Evolutionary conservation across 192 early-diverging fungal genomes (phyloP), one percentile per base, ranked within the genome.

Genomic region (Coemansia sp.): DNA sequence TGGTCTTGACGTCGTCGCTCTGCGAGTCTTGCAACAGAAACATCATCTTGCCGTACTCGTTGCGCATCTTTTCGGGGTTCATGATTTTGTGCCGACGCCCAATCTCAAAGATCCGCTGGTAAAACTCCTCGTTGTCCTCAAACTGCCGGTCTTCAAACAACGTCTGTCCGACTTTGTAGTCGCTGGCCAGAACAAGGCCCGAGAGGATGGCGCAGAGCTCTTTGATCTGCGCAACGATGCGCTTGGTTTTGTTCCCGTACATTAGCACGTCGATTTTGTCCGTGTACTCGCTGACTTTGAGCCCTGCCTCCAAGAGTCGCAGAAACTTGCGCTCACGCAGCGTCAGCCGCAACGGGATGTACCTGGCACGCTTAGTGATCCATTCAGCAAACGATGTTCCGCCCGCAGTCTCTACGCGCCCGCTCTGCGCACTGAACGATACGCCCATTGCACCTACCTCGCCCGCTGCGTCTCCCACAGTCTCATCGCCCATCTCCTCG

Each of bases 11-110:
- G 24, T 94, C 90, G 16, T 83, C 80, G 34, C 85, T 86, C 69
- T 84, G 85, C 34, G 92, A 84, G 64, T 93, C 92, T 80, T 91
- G 85, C 53, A 99, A 84, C 76, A 99, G 62, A 79, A 95, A 97
- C 86, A 98, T 90, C 55, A 99, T 82, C 75, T 99, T 99, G 50
- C 97, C 97, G 74, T 99, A 99, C 24, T 92, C 92, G 61, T 86
- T 83, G 61, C 97, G 86, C 95, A 99, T 98, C 76, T 96, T 95
- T 71, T 99, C 97, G 0, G 97, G 97, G 68, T 94, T 92, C 90
- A 92, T 92, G 71, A 93, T 91, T 80, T 94, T 94, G 73, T 94
- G 90, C 55, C 93, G 87, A 61, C 93, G 84, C 27, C 86, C 86
- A 32, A 87, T 83, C 75, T 87, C 86, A 64, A 87, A 87, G 18